Evolutionary conservation across 805 yeast genomes (phyloP), one percentile per base, ranked within the genome.

Genomic region (Lipomyces kockii): DNA sequence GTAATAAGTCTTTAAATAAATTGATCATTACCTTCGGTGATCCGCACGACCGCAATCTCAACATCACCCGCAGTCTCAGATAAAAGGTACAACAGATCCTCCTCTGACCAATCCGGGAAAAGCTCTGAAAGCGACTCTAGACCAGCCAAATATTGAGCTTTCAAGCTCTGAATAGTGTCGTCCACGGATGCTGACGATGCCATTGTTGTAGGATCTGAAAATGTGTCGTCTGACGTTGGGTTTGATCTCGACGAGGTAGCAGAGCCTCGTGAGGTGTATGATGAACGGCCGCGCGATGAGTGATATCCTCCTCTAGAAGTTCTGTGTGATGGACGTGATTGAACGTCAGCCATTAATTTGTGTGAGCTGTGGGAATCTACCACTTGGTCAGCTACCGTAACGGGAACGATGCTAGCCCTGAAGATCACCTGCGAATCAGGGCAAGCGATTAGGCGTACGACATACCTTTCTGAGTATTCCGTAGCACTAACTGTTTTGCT

Each of bases 51-150:
- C 71, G 95, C 91, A 56, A 85, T 84, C 76, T 89, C 96, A 72
- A 92, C 82, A 76, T 90, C 92, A 70, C 87, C 83, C 55, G 72
- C 83, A 71, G 89, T 85, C 79, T 95, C 98, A 66, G 83, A 83
- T 73, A 93, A 87, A 67, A 92, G 87, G 62, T 89, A 86, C 58
- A 83, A 80, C 76, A 95, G 86, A 77, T 95, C 99, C 35, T 90
- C 97, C 63, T 84, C 83, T 59, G 90, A 85, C 99, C 99, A 95
- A 77, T 91, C 97, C 56, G 98, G 97, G 81, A 95, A 93, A 82
- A 95, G 83, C 80, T 94, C 98, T 61, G 83, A 79, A 73, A 94
- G 85, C 49, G 90, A 86, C 63, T 79, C 79, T 67, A 86, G 81
- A 77, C 84, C 70, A 49, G 71, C 43, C 43, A 71, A 59, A 64